phyloP scores from a whole-genome alignment of 495 filamentous ascomycete genomes.

The Poronia punctata region DNA sequence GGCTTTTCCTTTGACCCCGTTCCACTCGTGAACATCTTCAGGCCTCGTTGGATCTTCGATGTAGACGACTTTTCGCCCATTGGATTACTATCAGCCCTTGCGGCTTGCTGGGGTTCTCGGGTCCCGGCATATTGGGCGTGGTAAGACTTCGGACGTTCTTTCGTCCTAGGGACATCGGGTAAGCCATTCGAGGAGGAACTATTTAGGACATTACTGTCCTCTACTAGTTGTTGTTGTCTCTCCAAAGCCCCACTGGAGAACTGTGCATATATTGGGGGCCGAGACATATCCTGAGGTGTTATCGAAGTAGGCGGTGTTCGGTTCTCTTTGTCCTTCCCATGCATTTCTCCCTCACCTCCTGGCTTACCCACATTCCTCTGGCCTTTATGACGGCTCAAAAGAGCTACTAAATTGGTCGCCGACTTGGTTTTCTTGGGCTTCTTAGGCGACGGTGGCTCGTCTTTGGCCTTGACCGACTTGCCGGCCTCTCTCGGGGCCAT shows the following conservation, averaged over 20 bases:
- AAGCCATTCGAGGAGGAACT: slow-evolving; percentile 8
- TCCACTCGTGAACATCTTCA: slow-evolving; percentile 35
- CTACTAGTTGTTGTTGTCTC: slow-evolving; percentile 12
- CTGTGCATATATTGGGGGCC: slow-evolving; percentile 73
- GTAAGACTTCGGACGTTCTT: slow-evolving; percentile 24
- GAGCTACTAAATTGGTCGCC: slow-evolving; percentile 63
- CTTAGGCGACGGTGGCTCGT: slow-evolving; percentile 30
- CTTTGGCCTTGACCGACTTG: slow-evolving; percentile 39
- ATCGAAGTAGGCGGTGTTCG: slow-evolving; percentile 45
- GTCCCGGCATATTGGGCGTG: slow-evolving; percentile 18
- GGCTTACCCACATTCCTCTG: slow-evolving; percentile 46
- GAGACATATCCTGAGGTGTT: slow-evolving; percentile 34
- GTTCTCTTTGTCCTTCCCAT: slow-evolving; percentile 74
- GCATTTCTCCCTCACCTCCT: slow-evolving; percentile 28
- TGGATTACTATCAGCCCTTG: slow-evolving; percentile 28
- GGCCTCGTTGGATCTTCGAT: slow-evolving; percentile 23
- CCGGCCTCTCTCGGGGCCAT: slow-evolving; percentile 49
- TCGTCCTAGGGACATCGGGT: slow-evolving; percentile 8
- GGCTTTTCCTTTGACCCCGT: slow-evolving; percentile 26
- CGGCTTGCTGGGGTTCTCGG: slow-evolving; percentile 40
- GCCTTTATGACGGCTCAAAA: slow-evolving; percentile 55
- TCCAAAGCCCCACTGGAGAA: slow-evolving; percentile 43
- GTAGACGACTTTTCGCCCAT: slow-evolving; percentile 24
- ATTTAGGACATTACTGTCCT: slow-evolving; percentile 2
- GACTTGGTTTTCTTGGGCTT: slow-evolving; percentile 83